phyloP scores from a whole-genome alignment of 345 rosid species.

The Isatis tinctoria region DNA sequence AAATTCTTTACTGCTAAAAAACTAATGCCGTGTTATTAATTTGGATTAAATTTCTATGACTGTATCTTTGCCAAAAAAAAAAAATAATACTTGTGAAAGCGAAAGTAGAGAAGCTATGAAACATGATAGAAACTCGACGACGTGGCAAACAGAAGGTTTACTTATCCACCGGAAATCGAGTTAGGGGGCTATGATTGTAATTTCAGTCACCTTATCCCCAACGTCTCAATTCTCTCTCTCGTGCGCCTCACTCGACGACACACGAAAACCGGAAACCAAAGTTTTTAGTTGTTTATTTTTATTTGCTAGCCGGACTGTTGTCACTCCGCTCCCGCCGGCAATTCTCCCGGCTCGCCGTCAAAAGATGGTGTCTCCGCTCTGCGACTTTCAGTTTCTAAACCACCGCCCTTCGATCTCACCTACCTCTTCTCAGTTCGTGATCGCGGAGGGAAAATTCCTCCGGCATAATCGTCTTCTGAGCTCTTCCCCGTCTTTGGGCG shows the following conservation, averaged over 20 bases:
- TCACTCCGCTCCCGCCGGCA: conserved; percentile 12
- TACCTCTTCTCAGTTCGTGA: conserved; percentile 35
- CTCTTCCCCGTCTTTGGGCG: conserved; percentile 41
- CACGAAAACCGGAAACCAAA: conserved; percentile 22
- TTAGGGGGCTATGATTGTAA: conserved; percentile 15
- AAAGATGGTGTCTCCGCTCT: conserved; percentile 46
- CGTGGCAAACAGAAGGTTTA: conserved; percentile 16
- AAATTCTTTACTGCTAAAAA: no score
- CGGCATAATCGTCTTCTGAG: conserved; percentile 28
- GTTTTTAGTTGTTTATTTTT: neutral
- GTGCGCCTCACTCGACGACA: conserved; percentile 12
- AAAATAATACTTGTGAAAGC: neutral
- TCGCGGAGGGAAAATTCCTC: conserved; percentile 18
- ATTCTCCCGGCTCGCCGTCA: conserved; percentile 15
- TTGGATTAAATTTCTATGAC: no score
- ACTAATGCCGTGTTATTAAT: no score
- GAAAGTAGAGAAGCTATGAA: neutral
- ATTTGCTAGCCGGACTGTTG: neutral
- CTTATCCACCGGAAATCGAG: neutral
- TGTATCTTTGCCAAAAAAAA: neutral
- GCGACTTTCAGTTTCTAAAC: conserved; percentile 36
- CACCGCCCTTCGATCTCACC: conserved; percentile 38
- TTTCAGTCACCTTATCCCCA: conserved; percentile 13
- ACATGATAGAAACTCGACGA: neutral
- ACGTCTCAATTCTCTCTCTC: conserved; percentile 26